Conservation (phyloP, 2,329 filamentous ascomycete species). For the Sphaerostilbella broomeana region DNA sequence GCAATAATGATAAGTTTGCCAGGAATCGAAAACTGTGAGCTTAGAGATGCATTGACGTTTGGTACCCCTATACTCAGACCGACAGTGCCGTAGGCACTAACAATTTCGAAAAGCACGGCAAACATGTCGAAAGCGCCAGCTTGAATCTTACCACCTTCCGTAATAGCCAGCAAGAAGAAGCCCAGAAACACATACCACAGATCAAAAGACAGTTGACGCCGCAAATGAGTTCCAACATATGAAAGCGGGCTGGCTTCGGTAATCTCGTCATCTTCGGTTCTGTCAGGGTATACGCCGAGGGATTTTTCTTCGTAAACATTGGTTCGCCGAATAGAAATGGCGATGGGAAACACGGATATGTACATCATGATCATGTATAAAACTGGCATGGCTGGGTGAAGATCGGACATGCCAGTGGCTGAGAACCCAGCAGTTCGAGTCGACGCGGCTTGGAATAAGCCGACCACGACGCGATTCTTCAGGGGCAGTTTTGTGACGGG, state of each 20-base stretch:
- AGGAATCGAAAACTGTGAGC: constrained; percentile 69
- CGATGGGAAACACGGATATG: constrained; percentile 93
- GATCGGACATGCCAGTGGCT: constrained; percentile 65
- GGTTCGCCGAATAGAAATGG: constrained; percentile 86
- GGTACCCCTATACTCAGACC: constrained; percentile 83
- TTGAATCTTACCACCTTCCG: constrained; percentile 68
- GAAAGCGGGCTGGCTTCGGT: constrained; percentile 56
- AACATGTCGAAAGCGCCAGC: constrained; percentile 60
- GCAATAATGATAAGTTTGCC: constrained; percentile 63
- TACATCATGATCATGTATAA: constrained; percentile 99
- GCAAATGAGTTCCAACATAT: constrained; percentile 86
- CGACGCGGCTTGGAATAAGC: constrained; percentile 81
- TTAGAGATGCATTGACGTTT: constrained; percentile 70
- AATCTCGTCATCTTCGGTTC: constrained; percentile 40
- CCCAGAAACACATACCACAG: constrained; percentile 95
- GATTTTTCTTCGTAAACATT: constrained; percentile 95
- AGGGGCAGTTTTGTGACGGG: constrained; percentile 62
- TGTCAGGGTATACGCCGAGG: constrained; percentile 61
- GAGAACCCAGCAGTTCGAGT: constrained; percentile 89
- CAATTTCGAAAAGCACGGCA: constrained; percentile 71
- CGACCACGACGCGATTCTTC: constrained; percentile 73
- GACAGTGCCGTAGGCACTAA: constrained; percentile 91
- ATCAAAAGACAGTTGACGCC: constrained; percentile 91
- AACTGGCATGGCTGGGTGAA: constrained; percentile 89
- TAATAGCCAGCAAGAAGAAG: constrained; percentile 85